Percentiles rank a stretch among this genome's conserved stretches.
phyloP scores from a whole-genome alignment of 768 basidiomycete genomes.

The Royoungia palumana region DNA sequence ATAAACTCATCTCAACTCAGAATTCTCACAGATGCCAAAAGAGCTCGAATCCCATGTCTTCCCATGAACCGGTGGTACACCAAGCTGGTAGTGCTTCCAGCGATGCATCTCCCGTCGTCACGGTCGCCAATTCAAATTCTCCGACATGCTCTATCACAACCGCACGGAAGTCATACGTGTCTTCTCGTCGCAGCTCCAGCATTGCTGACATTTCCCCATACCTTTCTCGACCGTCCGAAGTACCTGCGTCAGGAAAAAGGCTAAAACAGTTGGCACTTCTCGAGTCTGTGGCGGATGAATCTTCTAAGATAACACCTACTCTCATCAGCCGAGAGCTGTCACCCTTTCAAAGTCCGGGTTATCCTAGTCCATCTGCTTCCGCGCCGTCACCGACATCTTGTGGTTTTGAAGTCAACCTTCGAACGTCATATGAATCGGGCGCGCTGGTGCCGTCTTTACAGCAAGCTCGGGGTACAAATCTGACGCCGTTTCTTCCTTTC shows the following conservation, averaged over 20 bases:
- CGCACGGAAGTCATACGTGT: constrained; percentile 19
- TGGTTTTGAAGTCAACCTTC: constrained; percentile 17
- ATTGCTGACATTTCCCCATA: constrained; percentile 71
- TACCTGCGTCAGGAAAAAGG: constrained; percentile 57
- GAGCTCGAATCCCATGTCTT: background rate
- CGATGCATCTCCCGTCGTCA: constrained; percentile 7
- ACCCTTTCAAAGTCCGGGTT: constrained; percentile 3
- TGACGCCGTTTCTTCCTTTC: background rate
- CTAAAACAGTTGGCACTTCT: constrained; percentile 69
- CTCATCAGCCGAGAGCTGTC: constrained; percentile 28
- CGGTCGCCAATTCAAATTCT: background rate
- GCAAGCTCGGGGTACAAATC: constrained; percentile 7
- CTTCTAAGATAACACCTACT: constrained; percentile 56
- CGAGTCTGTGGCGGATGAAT: constrained; percentile 71
- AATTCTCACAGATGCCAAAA: constrained; percentile 7
- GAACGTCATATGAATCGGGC: constrained; percentile 37
- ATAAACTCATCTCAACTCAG: constrained; percentile 1
- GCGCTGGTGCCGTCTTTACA: constrained; percentile 3
- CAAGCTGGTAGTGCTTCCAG: constrained; percentile 2
- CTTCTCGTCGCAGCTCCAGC: constrained; percentile 40
- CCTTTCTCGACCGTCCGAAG: constrained; percentile 50
- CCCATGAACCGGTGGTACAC: background rate
- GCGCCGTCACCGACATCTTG: constrained; percentile 27
- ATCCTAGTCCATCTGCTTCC: constrained; percentile 25
- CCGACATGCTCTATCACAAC: constrained; percentile 12